Percentiles rank a stretch among this genome's conserved stretches.
These are phyloP conservation scores for Colletotrichum nymphaeae DNA, from an alignment of 2,329 filamentous ascomycete genomes.

Conservation along the genomic window DNA sequence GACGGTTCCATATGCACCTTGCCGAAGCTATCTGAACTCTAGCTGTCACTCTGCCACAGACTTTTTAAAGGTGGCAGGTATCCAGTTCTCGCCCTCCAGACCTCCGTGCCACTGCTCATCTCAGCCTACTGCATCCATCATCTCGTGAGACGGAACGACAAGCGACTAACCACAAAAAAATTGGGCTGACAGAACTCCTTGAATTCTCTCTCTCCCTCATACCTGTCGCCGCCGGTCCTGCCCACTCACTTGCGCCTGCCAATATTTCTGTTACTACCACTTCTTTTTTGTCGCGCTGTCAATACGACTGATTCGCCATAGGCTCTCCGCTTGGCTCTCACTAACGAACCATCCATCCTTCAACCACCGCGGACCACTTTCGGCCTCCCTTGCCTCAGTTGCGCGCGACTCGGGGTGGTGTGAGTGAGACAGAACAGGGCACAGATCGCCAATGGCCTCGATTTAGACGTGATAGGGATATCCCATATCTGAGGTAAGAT, in stretches of 20 bases:
- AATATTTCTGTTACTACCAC: neutral
- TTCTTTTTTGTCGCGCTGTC: neutral
- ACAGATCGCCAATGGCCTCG: constrained; percentile 31
- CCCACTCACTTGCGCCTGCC: neutral
- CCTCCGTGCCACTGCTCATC: constrained; percentile 12
- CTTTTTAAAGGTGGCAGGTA: constrained; percentile 22
- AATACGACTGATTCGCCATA: neutral
- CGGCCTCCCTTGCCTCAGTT: constrained; percentile 25
- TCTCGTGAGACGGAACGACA: neutral
- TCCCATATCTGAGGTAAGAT: constrained; percentile 34
- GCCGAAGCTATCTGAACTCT: constrained; percentile 24
- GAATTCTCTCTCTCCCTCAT: neutral
- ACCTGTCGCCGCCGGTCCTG: neutral
- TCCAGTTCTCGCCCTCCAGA: neutral
- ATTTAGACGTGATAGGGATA: constrained; percentile 30
- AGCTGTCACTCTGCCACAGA: constrained; percentile 9
- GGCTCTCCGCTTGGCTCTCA: neutral
- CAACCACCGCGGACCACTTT: constrained; percentile 12
- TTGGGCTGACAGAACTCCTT: neutral
- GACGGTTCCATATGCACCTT: constrained; percentile 14
- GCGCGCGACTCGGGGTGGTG: constrained; percentile 25
- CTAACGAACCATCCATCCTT: neutral
- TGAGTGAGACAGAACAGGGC: constrained; percentile 32
- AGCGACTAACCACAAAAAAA: neutral
- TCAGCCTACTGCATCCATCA: neutral